Evolutionary conservation across 495 filamentous ascomycete species (phyloP).

Genomic region (Astrothelium subdiscretum): DNA sequence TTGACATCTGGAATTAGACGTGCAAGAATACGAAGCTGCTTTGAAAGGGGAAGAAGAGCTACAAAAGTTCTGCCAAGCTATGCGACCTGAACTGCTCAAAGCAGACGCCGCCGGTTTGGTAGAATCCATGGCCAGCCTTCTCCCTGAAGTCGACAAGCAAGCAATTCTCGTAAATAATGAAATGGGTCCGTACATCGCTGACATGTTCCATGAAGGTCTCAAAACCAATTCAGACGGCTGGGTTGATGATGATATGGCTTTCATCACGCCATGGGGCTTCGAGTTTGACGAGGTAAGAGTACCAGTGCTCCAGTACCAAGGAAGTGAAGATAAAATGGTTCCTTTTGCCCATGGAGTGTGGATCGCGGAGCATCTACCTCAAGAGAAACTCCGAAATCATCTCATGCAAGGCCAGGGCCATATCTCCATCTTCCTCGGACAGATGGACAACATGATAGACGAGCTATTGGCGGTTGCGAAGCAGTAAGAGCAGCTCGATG

Average conservation of each 20-base stretch:
- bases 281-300: constrained; percentile 10
- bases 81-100: constrained; percentile 5
- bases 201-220: constrained; percentile 8
- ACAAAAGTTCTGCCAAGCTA: constrained; percentile 1
- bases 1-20: constrained; percentile 1
- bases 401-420: constrained; percentile 12
- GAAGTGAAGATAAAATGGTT: constrained; percentile 12
- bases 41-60: constrained; percentile 10
- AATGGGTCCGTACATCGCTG: constrained; percentile 2
- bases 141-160: constrained; percentile 13
- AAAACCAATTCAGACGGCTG: constrained; percentile 13
- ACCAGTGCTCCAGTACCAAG: constrained; percentile 13
- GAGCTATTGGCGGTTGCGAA: constrained; percentile 3
- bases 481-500: not conserved
- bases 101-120: constrained; percentile 5
- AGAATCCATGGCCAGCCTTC: constrained; percentile 7
- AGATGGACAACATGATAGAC: constrained; percentile 10
- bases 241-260: constrained; percentile 13
- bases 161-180: constrained; percentile 3
- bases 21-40: constrained; percentile 12
- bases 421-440: constrained; percentile 12
- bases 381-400: constrained; percentile 6
- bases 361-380: constrained; percentile 12
- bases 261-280: constrained; percentile 16
- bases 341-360: constrained; percentile 14